A percentile compares a stretch with the other conserved stretches of the same genome.
These are phyloP conservation scores for Peniophora sp. DNA, from an alignment of 1,284 basidiomycete genomes.

Conservation along the genomic window DNA sequence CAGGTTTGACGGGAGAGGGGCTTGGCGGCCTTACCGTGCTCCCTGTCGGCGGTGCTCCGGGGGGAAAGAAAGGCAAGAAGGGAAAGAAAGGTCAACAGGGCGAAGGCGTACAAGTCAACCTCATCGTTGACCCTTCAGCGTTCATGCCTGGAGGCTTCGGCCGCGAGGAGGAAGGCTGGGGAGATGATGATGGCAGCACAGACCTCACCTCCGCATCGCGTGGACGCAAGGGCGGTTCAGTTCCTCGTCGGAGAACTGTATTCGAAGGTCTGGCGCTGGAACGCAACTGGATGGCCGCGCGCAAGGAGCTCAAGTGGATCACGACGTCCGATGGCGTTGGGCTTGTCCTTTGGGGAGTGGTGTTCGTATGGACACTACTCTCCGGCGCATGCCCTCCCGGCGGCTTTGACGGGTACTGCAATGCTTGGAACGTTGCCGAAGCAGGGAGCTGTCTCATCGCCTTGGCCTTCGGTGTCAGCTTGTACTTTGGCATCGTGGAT, in stretches of 20 bases:
- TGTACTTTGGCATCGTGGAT: constrained; percentile 62
- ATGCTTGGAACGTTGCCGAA: constrained; percentile 57
- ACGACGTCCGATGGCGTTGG: constrained; percentile 39
- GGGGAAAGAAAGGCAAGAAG: constrained; percentile 27
- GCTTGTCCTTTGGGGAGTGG: constrained; percentile 48
- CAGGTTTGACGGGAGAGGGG: constrained; percentile 20
- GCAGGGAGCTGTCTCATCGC: constrained; percentile 51
- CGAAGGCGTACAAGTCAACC: constrained; percentile 55
- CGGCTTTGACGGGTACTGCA: constrained; percentile 59
- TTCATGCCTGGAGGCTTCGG: constrained; percentile 29
- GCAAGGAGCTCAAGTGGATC: constrained; percentile 44
- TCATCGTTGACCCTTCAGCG: constrained; percentile 59
- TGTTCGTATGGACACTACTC: constrained; percentile 51
- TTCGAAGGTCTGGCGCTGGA: constrained; percentile 59
- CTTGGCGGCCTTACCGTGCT: constrained; percentile 56
- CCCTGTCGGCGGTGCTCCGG: constrained; percentile 42
- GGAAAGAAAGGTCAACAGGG: constrained; percentile 22
- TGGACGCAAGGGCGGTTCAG: constrained; percentile 7
- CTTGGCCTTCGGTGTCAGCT: constrained; percentile 44
- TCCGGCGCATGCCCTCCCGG: constrained; percentile 58
- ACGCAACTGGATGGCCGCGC: constrained; percentile 49
- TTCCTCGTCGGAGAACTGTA: constrained; percentile 36
- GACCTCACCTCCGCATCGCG: constrained; percentile 16
- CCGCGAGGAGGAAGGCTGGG: constrained; percentile 24
- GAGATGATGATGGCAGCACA: constrained; percentile 15